Conservation (phyloP, 1,284 basidiomycete genomes). For the Mycena citricolor region DNA sequence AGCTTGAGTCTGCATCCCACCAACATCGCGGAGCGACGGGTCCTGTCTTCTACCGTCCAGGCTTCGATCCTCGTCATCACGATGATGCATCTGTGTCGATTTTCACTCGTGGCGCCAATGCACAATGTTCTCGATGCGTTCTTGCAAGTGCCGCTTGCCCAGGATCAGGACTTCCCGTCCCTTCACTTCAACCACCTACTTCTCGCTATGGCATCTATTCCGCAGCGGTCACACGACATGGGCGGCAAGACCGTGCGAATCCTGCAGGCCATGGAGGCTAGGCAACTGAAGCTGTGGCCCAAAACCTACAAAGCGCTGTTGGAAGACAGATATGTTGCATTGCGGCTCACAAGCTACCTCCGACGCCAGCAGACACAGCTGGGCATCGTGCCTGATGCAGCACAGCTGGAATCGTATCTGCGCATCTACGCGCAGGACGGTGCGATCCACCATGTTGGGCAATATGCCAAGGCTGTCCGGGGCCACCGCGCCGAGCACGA, state of each 20-base stretch:
- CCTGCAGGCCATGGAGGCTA: constrained; percentile 23
- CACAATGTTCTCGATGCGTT: constrained; percentile 45
- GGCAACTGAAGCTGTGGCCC: constrained; percentile 40
- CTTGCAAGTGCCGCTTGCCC: constrained; percentile 36
- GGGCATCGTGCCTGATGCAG: constrained; percentile 37
- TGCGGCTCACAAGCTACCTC: constrained; percentile 48
- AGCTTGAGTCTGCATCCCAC: too few relatives aligned
- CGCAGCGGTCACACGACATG: constrained; percentile 39
- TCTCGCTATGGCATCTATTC: constrained; percentile 45
- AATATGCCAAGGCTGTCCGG: constrained; percentile 43
- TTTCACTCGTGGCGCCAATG: constrained; percentile 45
- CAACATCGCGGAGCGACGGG: constrained; percentile 37
- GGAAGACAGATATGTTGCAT: constrained; percentile 46
- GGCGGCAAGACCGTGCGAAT: constrained; percentile 29
- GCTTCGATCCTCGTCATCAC: constrained; percentile 48
- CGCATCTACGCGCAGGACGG: constrained; percentile 48
- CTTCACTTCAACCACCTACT: constrained; percentile 59
- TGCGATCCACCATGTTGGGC: constrained; percentile 38
- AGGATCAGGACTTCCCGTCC: constrained; percentile 18
- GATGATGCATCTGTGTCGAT: constrained; percentile 48
- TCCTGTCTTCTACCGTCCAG: constrained; percentile 33
- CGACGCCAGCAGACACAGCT: constrained; percentile 43
- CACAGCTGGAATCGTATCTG: constrained; percentile 49
- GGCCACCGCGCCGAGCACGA: constrained; percentile 7
- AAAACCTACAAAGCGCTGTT: constrained; percentile 49